Conservation (phyloP, 306 rosid genomes). For the Gillenia trifoliata region DNA sequence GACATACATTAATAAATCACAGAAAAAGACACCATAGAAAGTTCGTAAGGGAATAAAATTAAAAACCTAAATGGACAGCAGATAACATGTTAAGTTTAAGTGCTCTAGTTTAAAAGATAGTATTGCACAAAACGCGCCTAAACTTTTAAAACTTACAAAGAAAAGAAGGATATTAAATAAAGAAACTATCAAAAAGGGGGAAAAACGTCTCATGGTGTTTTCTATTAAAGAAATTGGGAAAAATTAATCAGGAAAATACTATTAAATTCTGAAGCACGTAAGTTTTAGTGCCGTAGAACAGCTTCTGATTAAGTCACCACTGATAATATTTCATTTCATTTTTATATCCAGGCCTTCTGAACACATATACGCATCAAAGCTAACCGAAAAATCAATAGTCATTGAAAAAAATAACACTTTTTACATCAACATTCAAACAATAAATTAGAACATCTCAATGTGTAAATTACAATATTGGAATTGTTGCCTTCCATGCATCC, state of each 20-base stretch:
- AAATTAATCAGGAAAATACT: not conserved
- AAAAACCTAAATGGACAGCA: not conserved
- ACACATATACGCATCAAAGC: not conserved
- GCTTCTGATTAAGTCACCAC: not conserved
- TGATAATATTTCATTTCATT: not conserved
- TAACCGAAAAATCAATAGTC: not conserved
- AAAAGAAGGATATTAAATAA: not conserved
- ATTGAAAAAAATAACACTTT: not conserved
- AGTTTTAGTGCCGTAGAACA: not conserved
- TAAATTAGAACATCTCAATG: not conserved
- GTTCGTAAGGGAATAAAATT: not conserved
- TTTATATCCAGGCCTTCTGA: not conserved
- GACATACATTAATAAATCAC: not conserved
- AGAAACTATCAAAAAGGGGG: not conserved
- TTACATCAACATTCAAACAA: not conserved
- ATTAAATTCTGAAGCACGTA: not conserved
- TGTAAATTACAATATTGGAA: not conserved
- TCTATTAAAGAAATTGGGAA: not conserved
- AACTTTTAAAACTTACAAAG: not conserved
- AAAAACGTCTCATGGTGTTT: not conserved
- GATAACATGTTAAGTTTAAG: not conserved
- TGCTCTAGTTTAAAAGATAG: not conserved
- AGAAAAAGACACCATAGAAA: not conserved
- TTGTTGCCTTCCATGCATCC: not conserved
- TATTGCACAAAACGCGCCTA: not conserved